Conservation (phyloP, 108 stramenopile genomes). For the Cylindrotheca fusiformis region DNA sequence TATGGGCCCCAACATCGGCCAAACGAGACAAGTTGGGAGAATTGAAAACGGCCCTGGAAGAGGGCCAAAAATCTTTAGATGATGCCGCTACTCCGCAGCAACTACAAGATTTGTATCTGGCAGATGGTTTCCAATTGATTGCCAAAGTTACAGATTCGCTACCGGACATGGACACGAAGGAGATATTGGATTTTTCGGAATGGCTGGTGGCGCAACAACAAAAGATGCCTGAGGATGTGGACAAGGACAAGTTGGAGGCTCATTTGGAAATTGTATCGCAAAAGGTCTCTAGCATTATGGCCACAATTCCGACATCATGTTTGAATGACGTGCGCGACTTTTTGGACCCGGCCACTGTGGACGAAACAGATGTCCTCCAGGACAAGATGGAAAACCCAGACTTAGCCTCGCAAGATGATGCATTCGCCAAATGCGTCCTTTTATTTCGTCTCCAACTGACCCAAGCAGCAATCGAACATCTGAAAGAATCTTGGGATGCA, state of each 20-base stretch:
- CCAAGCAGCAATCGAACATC: constrained; percentile 32
- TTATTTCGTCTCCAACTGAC: constrained; percentile 38
- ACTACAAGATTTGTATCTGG: constrained; percentile 73
- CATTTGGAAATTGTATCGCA: constrained; percentile 19
- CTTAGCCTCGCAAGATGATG: neutral
- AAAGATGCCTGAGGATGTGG: constrained; percentile 3
- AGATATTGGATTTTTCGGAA: constrained; percentile 19
- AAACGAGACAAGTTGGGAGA: constrained; percentile 84
- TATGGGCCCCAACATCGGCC: constrained; percentile 85
- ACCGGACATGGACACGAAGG: neutral
- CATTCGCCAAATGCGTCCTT: constrained; percentile 28
- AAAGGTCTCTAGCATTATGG: constrained; percentile 16
- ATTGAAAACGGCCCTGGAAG: constrained; percentile 47
- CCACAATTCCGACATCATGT: constrained; percentile 20
- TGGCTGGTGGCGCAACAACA: constrained; percentile 26
- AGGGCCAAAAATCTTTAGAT: constrained; percentile 61
- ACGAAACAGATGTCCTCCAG: neutral
- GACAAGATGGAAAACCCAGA: constrained; percentile 5
- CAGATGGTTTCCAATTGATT: constrained; percentile 73
- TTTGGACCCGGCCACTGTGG: constrained; percentile 20
- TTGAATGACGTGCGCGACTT: constrained; percentile 41
- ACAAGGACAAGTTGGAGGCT: constrained; percentile 18
- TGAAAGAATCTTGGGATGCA: constrained; percentile 43
- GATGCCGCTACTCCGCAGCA: constrained; percentile 63
- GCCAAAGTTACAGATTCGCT: constrained; percentile 45